These are phyloP conservation scores for Citrus sp. DNA, from an alignment of 345 rosid species.

Conservation along the genomic window DNA sequence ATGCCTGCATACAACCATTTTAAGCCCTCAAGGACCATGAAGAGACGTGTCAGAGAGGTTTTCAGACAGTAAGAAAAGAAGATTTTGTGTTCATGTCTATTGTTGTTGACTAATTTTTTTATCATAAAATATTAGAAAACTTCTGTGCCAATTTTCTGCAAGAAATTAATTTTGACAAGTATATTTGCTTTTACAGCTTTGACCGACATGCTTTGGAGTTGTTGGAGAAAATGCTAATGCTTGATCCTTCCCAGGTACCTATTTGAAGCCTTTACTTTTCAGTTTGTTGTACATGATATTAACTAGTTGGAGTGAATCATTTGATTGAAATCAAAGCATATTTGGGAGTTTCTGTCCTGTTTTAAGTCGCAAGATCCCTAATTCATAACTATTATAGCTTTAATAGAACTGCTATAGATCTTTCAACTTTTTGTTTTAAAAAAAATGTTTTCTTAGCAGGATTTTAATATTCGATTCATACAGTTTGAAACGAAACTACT, in stretches of 20 bases:
- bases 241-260: conserved; percentile 86
- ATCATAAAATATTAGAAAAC: not conserved
- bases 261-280: not conserved
- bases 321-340: not conserved
- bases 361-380: not conserved
- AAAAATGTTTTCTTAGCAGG: not conserved
- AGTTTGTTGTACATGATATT: not conserved
- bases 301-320: not conserved
- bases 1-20: conserved; percentile 55
- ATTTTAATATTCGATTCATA: not conserved
- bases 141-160: not conserved
- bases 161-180: not conserved
- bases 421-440: no score
- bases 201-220: conserved; percentile 94
- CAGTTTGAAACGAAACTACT: no score
- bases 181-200: conserved; percentile 35
- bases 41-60: conserved; percentile 78
- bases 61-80: conserved; percentile 65
- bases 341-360: not conserved
- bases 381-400: no score
- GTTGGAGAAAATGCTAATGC: conserved; percentile 84
- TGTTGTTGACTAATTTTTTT: not conserved
- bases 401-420: no score
- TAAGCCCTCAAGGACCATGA: conserved; percentile 53
- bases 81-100: not conserved